A percentile compares a stretch with the other conserved stretches of the same genome.
These are phyloP conservation scores for Torrubiellomyces zombiae DNA, from an alignment of 2,329 filamentous ascomycete species.

Conservation along the genomic window DNA sequence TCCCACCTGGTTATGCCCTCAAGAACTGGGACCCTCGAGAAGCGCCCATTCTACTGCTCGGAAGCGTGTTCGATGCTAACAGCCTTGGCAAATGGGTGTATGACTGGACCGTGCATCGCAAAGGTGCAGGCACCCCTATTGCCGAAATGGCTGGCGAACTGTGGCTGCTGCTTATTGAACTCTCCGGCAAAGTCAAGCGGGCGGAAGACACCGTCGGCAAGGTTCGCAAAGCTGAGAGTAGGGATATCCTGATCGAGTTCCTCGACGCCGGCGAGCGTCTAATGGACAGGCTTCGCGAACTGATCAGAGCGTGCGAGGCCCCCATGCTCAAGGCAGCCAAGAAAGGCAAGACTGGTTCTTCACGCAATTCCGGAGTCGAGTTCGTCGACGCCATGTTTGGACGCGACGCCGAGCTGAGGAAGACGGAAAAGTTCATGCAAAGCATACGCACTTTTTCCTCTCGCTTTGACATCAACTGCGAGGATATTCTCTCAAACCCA, in stretches of 20 bases:
- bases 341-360: constrained; percentile 51
- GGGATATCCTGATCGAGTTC: constrained; percentile 77
- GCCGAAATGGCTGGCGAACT: constrained; percentile 85
- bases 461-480: constrained; percentile 91
- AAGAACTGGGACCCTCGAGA: constrained; percentile 98
- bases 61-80: constrained; percentile 94
- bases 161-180: constrained; percentile 86
- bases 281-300: constrained; percentile 65
- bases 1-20: constrained; percentile 78
- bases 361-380: constrained; percentile 82
- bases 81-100: constrained; percentile 98
- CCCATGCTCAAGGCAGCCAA: constrained; percentile 89
- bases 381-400: constrained; percentile 96
- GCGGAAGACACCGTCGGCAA: constrained; percentile 61
- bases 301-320: constrained; percentile 81
- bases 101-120: constrained; percentile 92
- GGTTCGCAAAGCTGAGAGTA: constrained; percentile 56
- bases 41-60: constrained; percentile 82
- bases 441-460: constrained; percentile 77
- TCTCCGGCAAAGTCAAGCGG: constrained; percentile 85
- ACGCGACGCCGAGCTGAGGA: constrained; percentile 72
- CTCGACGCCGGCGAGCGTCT: constrained; percentile 76
- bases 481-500: constrained; percentile 59
- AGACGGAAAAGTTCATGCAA: constrained; percentile 86
- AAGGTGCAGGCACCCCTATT: constrained; percentile 67